phyloP scores from a whole-genome alignment of 75 land plant species.

The Picea sitchensis region DNA sequence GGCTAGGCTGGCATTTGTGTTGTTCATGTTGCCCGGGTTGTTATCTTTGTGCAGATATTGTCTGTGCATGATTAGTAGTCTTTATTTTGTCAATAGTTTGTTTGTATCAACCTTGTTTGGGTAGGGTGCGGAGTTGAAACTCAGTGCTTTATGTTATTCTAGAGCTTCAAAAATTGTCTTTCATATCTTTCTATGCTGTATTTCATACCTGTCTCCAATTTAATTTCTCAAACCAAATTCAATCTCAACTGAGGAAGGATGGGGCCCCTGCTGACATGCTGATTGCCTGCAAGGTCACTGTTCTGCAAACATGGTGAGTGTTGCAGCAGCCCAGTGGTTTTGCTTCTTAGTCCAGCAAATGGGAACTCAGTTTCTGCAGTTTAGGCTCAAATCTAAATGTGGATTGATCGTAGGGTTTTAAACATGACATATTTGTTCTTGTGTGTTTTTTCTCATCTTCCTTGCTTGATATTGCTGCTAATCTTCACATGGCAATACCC shows the following conservation, averaged over 20 bases:
- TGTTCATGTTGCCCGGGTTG: background rate
- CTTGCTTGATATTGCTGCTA: background rate
- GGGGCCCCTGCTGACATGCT: background rate
- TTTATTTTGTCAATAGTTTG: background rate
- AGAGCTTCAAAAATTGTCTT: slow-evolving; percentile 6
- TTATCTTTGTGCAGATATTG: background rate
- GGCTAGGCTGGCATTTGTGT: background rate
- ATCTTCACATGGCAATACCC: background rate
- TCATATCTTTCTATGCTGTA: background rate
- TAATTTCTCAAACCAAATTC: background rate
- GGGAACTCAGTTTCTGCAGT: slow-evolving; percentile 1
- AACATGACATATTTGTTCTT: too few relatives aligned
- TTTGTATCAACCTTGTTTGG: slow-evolving; percentile 1
- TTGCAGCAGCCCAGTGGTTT: background rate
- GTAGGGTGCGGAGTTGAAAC: background rate
- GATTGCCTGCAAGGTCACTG: slow-evolving; percentile 1
- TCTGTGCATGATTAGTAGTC: background rate
- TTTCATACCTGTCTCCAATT: background rate
- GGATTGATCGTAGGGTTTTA: background rate
- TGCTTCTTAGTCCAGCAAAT: slow-evolving; percentile 3
- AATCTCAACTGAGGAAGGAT: slow-evolving; percentile 1
- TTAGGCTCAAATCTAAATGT: background rate
- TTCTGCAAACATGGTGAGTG: slow-evolving; percentile 4
- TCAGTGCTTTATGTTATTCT: background rate
- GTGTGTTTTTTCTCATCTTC: background rate